A percentile compares a stretch with the other conserved stretches of the same genome.
Conservation (phyloP, 805 yeast genomes). For the Blastobotrys americana region DNA sequence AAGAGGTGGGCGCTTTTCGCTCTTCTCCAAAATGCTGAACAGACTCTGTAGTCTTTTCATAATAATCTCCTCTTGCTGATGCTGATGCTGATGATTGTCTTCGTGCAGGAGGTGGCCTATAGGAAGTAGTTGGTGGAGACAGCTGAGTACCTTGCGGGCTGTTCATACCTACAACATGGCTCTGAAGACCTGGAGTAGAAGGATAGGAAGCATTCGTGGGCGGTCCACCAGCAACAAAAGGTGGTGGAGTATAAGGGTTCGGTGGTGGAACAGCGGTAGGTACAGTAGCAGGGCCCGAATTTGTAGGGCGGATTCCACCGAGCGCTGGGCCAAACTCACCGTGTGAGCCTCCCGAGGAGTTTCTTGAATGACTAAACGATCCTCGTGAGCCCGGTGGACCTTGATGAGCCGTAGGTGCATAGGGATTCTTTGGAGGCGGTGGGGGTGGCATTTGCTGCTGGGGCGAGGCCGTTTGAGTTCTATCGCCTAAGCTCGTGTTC, state of each 20-base stretch:
- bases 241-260: constrained; percentile 17
- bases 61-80: too few relatives aligned
- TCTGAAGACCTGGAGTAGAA: constrained; percentile 2
- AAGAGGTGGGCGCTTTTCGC: too few relatives aligned
- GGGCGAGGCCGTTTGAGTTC: not conserved
- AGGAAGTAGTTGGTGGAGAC: not conserved
- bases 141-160: not conserved
- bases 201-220: constrained; percentile 1
- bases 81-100: not conserved
- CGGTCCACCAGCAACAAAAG: constrained; percentile 1
- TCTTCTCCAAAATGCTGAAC: too few relatives aligned
- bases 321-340: not conserved
- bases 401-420: constrained; percentile 17
- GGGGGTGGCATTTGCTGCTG: not conserved
- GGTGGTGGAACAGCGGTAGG: constrained; percentile 12
- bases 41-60: too few relatives aligned
- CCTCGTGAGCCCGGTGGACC: not conserved
- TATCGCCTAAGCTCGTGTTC: not conserved
- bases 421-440: constrained; percentile 30
- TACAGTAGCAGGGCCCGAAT: not conserved
- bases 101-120: not conserved
- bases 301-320: not conserved
- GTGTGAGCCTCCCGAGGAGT: constrained; percentile 5
- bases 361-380: constrained; percentile 2
- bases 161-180: not conserved